Percentiles rank a stretch among this genome's conserved stretches.
These are phyloP conservation scores for Trichoderma koningiopsis DNA, from an alignment of 2,329 filamentous ascomycete species.

Conservation along the genomic window DNA sequence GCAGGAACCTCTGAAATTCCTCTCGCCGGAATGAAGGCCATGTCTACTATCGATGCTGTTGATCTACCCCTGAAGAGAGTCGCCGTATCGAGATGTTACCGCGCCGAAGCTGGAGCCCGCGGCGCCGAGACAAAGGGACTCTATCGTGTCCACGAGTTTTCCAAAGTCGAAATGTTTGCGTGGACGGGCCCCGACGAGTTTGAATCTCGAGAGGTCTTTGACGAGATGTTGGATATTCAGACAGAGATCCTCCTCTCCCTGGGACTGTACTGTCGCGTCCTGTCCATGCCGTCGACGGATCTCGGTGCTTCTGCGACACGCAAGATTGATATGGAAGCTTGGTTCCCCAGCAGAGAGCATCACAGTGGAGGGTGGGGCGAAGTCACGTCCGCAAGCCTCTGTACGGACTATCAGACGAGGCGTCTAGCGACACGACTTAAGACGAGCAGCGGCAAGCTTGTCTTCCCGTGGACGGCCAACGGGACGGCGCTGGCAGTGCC, in stretches of 20 bases:
- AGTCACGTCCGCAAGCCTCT: conserved; percentile 86
- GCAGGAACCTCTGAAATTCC: conserved; percentile 94
- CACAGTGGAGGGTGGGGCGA: conserved; percentile 71
- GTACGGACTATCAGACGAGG: conserved; percentile 91
- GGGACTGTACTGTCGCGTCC: conserved; percentile 79
- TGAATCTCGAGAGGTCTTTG: conserved; percentile 63
- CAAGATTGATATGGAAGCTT: conserved; percentile 92
- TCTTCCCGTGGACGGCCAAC: conserved; percentile 88
- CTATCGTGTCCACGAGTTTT: conserved; percentile 97
- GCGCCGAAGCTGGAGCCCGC: conserved; percentile 88
- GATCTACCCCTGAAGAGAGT: conserved; percentile 78
- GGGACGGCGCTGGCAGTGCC: conserved; percentile 93
- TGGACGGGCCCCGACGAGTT: conserved; percentile 69
- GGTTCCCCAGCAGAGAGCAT: conserved; percentile 77
- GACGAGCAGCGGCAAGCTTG: conserved; percentile 53
- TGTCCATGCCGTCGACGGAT: conserved; percentile 90
- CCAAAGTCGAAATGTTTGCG: conserved; percentile 96
- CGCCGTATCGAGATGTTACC: conserved; percentile 88
- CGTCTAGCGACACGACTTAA: conserved; percentile 76
- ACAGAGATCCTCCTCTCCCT: conserved; percentile 77
- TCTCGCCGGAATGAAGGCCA: conserved; percentile 85
- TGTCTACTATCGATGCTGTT: conserved; percentile 63
- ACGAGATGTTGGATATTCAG: conserved; percentile 86
- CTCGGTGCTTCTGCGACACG: conserved; percentile 84
- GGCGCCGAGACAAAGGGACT: conserved; percentile 91